Percentiles rank a stretch among this genome's conserved stretches.
Evolutionary conservation across 257 asterid species (phyloP).

Genomic region (Solanum peruvianum): DNA sequence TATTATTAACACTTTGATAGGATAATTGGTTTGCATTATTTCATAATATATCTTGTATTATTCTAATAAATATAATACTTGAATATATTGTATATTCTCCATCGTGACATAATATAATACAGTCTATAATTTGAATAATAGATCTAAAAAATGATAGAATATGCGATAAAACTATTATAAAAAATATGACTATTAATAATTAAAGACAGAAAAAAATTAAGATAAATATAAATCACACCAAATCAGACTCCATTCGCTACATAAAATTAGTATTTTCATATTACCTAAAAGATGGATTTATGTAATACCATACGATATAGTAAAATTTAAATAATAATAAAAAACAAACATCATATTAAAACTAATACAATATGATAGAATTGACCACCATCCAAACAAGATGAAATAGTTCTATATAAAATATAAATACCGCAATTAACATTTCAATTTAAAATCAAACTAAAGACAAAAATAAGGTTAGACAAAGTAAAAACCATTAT

Average conservation of each 20-base stretch:
- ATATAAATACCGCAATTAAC: neutral
- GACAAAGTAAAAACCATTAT: neutral
- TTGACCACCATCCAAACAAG: neutral
- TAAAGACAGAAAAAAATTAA: too few species aligned
- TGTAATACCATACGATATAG: too few species aligned
- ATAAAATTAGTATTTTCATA: too few species aligned
- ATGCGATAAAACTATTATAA: too few species aligned
- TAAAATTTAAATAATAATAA: too few species aligned
- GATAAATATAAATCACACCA: too few species aligned
- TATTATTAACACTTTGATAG: neutral
- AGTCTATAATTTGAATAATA: fast-evolving
- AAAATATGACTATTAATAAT: too few species aligned
- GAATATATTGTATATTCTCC: fast-evolving
- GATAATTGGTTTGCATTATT: neutral
- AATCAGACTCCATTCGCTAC: fast-evolving
- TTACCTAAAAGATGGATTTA: fast-evolving
- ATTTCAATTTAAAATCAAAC: neutral
- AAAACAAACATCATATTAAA: fast-evolving
- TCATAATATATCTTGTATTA: too few species aligned
- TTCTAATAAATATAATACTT: too few species aligned
- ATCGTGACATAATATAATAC: fast-evolving
- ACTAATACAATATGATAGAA: too few species aligned
- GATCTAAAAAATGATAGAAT: fast-evolving
- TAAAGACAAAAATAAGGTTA: neutral
- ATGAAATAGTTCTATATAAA: neutral